Base-by-base conservation (phyloP, 192 early-diverging fungal species). In the Lobosporangium transversale region DNA sequence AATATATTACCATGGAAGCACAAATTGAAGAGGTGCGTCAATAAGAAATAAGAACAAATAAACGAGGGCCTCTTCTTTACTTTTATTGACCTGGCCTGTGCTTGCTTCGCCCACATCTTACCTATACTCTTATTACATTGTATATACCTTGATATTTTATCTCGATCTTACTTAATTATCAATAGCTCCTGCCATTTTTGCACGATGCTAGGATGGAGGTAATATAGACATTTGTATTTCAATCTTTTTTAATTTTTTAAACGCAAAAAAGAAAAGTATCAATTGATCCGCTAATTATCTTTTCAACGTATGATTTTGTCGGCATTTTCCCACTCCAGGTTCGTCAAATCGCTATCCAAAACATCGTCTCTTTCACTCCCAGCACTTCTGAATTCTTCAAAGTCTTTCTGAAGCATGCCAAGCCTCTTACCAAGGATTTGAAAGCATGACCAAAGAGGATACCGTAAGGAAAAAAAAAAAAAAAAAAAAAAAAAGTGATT, bases 321-420 rank as follows among this genome's bases (percentile, higher is more conserved):
- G n/a, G 15, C 33, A 32, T 0, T 36, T 21, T 11, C 0, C 53
- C n/a, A 37, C 2, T 4, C 20, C 57, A 91, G 85, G 84, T 96
- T 64, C 86, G 95, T 43, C 84, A 92, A 56, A 84, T 94, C 59
- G 95, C 94, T 8, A 84, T 89, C 54, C 86, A 92, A 57, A 90
- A 94, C 79, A 68, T 94, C 44, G 84, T 91, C 21, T 88, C 87
- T 21, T 90, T 94, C 40, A 91, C 93, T 3, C 50, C 80, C 23
- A 83, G 81, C 0, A 62, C 68, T 12, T 88, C 90, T 7, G 85
- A 89, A 15, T 83, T 89, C 61, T 88, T 89, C 30, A 65, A 81
- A 4, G 76, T 87, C 21, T 80, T 93, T 55, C 67, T 92, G 54
- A 85, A 81, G 53, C 73, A 84, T n/a, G 84, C 84, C 14, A 81